Conservation (phyloP, 192 early-diverging fungal species). For the Linnemannia zychae region DNA sequence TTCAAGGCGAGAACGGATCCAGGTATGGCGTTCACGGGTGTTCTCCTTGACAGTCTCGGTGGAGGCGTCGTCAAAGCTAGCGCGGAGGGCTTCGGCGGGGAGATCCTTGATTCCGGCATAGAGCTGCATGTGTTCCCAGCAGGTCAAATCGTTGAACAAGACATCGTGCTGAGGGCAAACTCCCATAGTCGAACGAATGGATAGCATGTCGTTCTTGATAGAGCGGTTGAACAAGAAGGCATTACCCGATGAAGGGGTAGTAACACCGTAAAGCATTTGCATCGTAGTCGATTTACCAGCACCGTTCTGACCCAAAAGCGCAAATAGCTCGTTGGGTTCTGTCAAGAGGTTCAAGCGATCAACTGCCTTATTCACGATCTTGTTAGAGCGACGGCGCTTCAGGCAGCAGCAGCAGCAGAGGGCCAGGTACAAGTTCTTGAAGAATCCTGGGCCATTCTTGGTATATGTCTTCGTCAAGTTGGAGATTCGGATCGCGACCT, state of each 20-base stretch:
- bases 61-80: conserved; percentile 9
- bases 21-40: conserved; percentile 22
- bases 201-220: conserved; percentile 67
- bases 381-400: conserved; percentile 27
- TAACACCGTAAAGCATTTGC: conserved; percentile 79
- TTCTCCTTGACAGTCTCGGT: conserved; percentile 71
- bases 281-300: conserved; percentile 85
- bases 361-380: conserved; percentile 63
- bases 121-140: conserved; percentile 79
- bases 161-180: conserved; percentile 86
- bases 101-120: conserved; percentile 86
- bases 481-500: conserved; percentile 62
- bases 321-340: conserved; percentile 67
- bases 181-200: conserved; percentile 78
- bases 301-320: conserved; percentile 83
- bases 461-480: conserved; percentile 70
- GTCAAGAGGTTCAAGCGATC: conserved; percentile 61
- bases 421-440: conserved; percentile 28
- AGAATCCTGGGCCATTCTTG: conserved; percentile 35
- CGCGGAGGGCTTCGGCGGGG: conserved; percentile 41
- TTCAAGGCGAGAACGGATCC: conserved; percentile 65
- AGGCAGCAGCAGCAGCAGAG: conserved; percentile 43
- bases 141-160: conserved; percentile 81
- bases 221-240: conserved; percentile 73
- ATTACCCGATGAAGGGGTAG: conserved; percentile 71